Percentiles rank a stretch among this genome's conserved stretches.
Evolutionary conservation across 805 yeast genomes (phyloP).

Genomic region (Schizosaccharomyces japonicus): DNA sequence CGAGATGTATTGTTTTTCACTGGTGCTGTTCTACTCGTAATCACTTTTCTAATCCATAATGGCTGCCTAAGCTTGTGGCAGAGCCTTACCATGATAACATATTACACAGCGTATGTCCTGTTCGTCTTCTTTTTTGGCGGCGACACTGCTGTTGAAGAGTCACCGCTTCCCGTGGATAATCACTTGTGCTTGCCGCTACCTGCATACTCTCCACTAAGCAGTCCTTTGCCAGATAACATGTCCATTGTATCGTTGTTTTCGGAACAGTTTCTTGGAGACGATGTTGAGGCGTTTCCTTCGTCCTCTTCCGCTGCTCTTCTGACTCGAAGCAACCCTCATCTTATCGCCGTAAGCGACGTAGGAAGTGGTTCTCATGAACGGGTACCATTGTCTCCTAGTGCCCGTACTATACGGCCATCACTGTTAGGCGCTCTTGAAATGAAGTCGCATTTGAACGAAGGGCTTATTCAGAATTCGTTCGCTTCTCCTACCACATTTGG

Average conservation of each 20-base stretch:
- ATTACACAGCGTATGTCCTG: conserved; percentile 37
- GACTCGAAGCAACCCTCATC: no score
- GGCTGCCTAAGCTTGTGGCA: conserved; percentile 32
- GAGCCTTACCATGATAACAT: conserved; percentile 30
- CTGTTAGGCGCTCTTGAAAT: background rate
- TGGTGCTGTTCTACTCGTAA: conserved; percentile 24
- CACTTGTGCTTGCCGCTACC: background rate
- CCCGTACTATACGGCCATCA: no score
- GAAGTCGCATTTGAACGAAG: no score
- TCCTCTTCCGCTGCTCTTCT: no score
- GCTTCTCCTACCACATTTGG: no score
- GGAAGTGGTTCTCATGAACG: no score
- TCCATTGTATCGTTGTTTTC: no score
- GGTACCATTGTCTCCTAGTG: no score
- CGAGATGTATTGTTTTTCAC: conserved; percentile 40
- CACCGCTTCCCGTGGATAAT: background rate
- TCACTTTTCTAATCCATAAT: conserved; percentile 20
- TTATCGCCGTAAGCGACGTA: no score
- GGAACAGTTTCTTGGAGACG: no score
- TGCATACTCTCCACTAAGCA: background rate
- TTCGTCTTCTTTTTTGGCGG: conserved; percentile 15
- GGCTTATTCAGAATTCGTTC: no score
- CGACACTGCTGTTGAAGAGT: background rate
- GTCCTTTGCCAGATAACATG: background rate
- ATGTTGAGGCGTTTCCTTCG: no score